phyloP scores from a whole-genome alignment of 2,329 filamentous ascomycete species.

The Diaporthe sp. region DNA sequence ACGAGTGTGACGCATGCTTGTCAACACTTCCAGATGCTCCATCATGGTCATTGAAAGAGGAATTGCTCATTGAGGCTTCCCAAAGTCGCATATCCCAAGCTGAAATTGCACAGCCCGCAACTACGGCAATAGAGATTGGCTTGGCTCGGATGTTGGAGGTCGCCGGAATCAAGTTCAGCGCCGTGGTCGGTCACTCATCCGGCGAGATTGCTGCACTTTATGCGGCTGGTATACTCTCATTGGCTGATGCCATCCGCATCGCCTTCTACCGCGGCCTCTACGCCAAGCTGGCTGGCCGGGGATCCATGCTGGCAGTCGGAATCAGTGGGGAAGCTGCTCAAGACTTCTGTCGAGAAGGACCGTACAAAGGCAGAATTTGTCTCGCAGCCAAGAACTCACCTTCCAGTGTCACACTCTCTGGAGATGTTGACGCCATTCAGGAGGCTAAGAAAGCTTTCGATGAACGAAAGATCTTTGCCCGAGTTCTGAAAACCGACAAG shows the following conservation, averaged over 20 bases:
- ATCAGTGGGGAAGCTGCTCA: conserved; percentile 28
- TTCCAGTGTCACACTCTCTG: conserved; percentile 40
- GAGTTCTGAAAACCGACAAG: conserved; percentile 50
- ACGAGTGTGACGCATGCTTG: background rate
- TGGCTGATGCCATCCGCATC: conserved; percentile 46
- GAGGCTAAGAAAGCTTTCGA: conserved; percentile 44
- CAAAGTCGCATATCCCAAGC: conserved; percentile 24
- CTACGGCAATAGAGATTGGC: conserved; percentile 51
- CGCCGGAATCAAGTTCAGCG: conserved; percentile 37
- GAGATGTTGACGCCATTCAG: conserved; percentile 41
- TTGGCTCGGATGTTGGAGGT: conserved; percentile 45
- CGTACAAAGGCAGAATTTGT: conserved; percentile 34
- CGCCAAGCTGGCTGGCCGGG: conserved; percentile 19
- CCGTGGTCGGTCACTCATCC: conserved; percentile 41
- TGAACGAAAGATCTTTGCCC: conserved; percentile 45
- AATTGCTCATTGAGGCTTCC: background rate
- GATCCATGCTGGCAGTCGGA: conserved; percentile 41
- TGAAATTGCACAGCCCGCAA: conserved; percentile 37
- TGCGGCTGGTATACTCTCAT: background rate
- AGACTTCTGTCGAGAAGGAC: conserved; percentile 23
- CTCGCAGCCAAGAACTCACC: conserved; percentile 42
- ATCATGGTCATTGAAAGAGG: conserved; percentile 1
- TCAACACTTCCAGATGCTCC: background rate
- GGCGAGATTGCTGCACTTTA: conserved; percentile 30
- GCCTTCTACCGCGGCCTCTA: conserved; percentile 51